Evolutionary conservation across 2,329 filamentous ascomycete genomes (phyloP).

Genomic region (Didymella keratinophila): DNA sequence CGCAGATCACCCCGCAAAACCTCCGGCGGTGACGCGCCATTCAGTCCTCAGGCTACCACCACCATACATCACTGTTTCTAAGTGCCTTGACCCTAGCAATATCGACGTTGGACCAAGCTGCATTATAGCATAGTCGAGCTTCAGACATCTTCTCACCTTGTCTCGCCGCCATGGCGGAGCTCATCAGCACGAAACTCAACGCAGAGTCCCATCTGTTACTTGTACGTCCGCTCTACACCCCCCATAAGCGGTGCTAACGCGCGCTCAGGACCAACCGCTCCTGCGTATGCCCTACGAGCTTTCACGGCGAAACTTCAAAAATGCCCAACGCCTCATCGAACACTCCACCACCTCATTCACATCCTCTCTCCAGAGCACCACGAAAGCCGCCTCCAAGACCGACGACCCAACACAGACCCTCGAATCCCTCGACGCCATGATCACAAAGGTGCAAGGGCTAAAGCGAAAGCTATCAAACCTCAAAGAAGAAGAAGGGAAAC

Average conservation of each 20-base stretch:
- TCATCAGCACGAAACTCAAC: slow-evolving; percentile 70
- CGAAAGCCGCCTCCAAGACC: slow-evolving; percentile 69
- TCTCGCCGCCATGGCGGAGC: slow-evolving; percentile 53
- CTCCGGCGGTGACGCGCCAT: slow-evolving; percentile 13
- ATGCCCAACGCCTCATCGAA: slow-evolving; percentile 78
- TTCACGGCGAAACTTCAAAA: slow-evolving; percentile 91
- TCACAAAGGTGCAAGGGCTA: slow-evolving; percentile 81
- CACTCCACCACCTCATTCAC: slow-evolving; percentile 71
- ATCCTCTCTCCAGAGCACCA: slow-evolving; percentile 61
- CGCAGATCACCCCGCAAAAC: slow-evolving; percentile 18
- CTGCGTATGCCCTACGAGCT: slow-evolving; percentile 93
- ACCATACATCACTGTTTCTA: background rate
- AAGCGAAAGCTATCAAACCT: slow-evolving; percentile 84
- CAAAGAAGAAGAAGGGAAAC: slow-evolving; percentile 78
- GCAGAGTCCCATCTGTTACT: slow-evolving; percentile 79
- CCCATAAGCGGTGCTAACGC: slow-evolving; percentile 2
- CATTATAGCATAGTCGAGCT: background rate
- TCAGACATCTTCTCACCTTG: background rate
- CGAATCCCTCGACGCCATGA: slow-evolving; percentile 82
- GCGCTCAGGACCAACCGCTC: slow-evolving; percentile 85
- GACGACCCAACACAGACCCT: slow-evolving; percentile 60
- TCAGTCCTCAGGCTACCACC: slow-evolving; percentile 4
- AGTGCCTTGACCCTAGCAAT: background rate
- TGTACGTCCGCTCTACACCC: slow-evolving; percentile 54
- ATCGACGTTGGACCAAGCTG: background rate